A percentile compares a stretch with the other conserved stretches of the same genome.
Conservation (phyloP, 805 yeast genomes). For the Suhomyces xylopsoci region DNA sequence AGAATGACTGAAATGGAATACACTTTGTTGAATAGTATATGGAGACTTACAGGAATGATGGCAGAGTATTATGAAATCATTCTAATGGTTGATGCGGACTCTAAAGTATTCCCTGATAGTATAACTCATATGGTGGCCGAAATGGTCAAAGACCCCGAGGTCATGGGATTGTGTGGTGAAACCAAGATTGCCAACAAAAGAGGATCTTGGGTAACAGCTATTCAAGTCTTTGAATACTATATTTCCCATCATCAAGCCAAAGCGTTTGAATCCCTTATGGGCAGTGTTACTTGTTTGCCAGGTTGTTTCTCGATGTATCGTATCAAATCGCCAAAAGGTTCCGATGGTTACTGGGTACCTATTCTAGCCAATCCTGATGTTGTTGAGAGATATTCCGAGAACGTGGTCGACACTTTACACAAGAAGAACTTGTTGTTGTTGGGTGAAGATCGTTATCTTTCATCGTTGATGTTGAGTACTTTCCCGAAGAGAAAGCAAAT, state of each 20-base stretch:
- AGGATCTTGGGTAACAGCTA: constrained; percentile 85
- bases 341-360: constrained; percentile 79
- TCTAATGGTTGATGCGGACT: constrained; percentile 94
- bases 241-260: constrained; percentile 93
- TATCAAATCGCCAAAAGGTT: constrained; percentile 83
- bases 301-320: constrained; percentile 94
- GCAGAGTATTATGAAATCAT: constrained; percentile 78
- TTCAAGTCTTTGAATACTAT: constrained; percentile 90
- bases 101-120: constrained; percentile 82
- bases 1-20: constrained; percentile 90
- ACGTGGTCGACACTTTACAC: constrained; percentile 79
- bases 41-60: constrained; percentile 83
- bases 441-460: constrained; percentile 87
- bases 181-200: constrained; percentile 84
- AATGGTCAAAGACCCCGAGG: constrained; percentile 78
- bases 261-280: constrained; percentile 93
- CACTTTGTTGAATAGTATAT: constrained; percentile 68
- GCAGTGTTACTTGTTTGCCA: constrained; percentile 92
- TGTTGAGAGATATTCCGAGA: constrained; percentile 87
- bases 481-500: constrained; percentile 87
- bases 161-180: constrained; percentile 95
- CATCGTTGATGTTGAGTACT: constrained; percentile 81
- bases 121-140: constrained; percentile 87
- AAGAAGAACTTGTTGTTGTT: constrained; percentile 77
- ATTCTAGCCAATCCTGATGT: constrained; percentile 89